Evolutionary conservation across 1,284 basidiomycete species (phyloP).

Genomic region (Sanghuangporus sanghuang): DNA sequence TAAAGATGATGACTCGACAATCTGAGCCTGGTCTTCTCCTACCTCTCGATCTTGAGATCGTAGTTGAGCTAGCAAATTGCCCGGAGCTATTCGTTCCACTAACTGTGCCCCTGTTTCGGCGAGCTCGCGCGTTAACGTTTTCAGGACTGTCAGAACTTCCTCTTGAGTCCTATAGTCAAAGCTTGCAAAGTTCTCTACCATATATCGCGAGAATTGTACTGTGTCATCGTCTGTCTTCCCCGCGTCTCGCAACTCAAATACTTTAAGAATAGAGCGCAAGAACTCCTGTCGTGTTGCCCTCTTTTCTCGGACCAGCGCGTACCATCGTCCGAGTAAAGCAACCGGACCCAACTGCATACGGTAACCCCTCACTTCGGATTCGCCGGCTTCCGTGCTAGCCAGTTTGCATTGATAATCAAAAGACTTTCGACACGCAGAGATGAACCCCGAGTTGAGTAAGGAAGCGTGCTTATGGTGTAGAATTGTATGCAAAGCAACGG

Average conservation of each 20-base stretch:
- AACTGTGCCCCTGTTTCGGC: conserved; percentile 85
- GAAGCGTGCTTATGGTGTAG: conserved; percentile 89
- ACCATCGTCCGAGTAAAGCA: conserved; percentile 87
- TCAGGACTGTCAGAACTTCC: conserved; percentile 84
- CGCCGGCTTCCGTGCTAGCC: conserved; percentile 24
- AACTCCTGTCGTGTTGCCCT: conserved; percentile 82
- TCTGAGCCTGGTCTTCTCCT: not conserved
- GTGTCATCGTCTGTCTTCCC: conserved; percentile 56
- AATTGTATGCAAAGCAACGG: conserved; percentile 75
- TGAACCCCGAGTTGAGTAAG: conserved; percentile 81
- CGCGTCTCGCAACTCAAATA: conserved; percentile 61
- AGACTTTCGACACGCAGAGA: conserved; percentile 72
- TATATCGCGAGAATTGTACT: conserved; percentile 80
- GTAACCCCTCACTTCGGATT: conserved; percentile 47
- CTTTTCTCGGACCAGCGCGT: conserved; percentile 86
- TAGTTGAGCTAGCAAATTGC: conserved; percentile 59
- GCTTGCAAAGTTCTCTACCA: conserved; percentile 89
- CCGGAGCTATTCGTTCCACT: conserved; percentile 60
- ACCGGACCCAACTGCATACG: conserved; percentile 53
- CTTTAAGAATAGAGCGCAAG: conserved; percentile 75
- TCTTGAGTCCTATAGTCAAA: conserved; percentile 95
- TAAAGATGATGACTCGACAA: not conserved
- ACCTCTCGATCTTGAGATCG: conserved; percentile 14
- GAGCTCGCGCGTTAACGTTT: conserved; percentile 73
- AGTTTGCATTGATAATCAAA: conserved; percentile 80